Evolutionary conservation across 176 grass and related monocot species (phyloP).

Genomic region (Triticum monococcum): DNA sequence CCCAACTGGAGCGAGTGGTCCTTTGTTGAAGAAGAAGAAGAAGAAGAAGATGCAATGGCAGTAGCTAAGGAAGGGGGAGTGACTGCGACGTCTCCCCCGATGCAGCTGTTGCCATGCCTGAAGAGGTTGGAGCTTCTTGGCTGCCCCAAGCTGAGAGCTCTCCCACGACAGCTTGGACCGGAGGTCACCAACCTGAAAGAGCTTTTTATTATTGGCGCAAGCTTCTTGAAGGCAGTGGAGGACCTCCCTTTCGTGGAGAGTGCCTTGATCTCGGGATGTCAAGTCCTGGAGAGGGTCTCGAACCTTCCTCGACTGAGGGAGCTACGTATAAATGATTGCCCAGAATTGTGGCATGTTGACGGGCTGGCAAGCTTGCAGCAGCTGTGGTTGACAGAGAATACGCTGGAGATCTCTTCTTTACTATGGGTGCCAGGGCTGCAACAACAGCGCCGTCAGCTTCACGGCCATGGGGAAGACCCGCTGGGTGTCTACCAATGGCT

Average conservation of each 20-base stretch:
- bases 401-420: neutral
- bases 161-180: neutral
- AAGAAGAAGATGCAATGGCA: neutral
- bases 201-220: neutral
- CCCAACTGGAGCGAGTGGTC: neutral
- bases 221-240: neutral
- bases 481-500: too few relatives aligned
- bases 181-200: neutral
- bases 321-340: neutral
- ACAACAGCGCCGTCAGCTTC: neutral
- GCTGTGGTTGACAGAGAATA: neutral
- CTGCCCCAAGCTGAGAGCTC: neutral
- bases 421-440: neutral
- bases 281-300: neutral
- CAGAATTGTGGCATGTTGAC: neutral
- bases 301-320: neutral
- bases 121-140: neutral
- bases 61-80: neutral
- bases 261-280: neutral
- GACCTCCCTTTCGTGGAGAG: neutral
- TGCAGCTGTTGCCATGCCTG: neutral
- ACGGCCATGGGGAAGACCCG: neutral
- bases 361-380: neutral
- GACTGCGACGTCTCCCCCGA: neutral
- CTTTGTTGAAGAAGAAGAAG: neutral